Conservation (phyloP, 305 asterid species). For the Fraxinus floribunda region DNA sequence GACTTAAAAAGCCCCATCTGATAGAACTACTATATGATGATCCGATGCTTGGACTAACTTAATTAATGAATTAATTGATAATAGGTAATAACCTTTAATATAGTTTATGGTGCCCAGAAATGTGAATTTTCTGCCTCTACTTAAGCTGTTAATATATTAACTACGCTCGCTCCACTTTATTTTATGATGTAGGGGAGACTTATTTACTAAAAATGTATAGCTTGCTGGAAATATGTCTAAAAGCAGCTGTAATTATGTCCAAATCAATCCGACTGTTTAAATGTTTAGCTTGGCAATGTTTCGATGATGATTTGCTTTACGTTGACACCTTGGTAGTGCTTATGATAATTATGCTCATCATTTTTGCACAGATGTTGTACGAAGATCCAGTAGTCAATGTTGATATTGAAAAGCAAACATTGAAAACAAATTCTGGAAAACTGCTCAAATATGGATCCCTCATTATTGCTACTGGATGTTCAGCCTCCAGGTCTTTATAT, state of each 20-base stretch:
- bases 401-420: constrained; percentile 44
- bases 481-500: constrained; percentile 40
- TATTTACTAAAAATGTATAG: background rate
- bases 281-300: background rate
- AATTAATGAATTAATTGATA: background rate
- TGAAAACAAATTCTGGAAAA: constrained; percentile 50
- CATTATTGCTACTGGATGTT: constrained; percentile 48
- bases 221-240: background rate
- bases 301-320: background rate
- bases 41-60: background rate
- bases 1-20: background rate
- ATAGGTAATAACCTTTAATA: background rate
- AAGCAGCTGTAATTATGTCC: background rate
- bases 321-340: background rate
- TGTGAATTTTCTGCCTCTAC: background rate
- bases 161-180: background rate
- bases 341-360: background rate
- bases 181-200: background rate
- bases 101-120: background rate
- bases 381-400: constrained; percentile 49
- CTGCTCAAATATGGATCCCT: constrained; percentile 52
- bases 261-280: background rate
- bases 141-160: background rate
- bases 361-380: constrained; percentile 37
- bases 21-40: background rate